Base-by-base conservation (phyloP, 495 filamentous ascomycete genomes). In the Rhizodiscina lignyota region DNA sequence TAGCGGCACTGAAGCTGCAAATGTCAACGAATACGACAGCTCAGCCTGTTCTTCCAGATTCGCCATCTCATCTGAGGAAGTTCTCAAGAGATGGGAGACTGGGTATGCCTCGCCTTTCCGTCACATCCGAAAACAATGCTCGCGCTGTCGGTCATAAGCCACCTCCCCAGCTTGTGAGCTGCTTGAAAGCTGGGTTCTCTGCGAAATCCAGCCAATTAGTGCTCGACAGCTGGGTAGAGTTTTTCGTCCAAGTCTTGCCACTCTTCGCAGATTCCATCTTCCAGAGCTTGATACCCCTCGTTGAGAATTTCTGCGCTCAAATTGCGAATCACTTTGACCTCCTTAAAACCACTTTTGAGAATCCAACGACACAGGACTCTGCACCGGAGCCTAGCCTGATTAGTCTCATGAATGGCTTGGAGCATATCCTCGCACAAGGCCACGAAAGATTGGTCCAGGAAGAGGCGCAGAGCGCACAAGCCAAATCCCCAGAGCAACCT, bases 161-260 rank as follows among this genome's bases (percentile, higher is more conserved):
- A n/a, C 81, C 83, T 2, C 63, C 74, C 2, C 66, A 74, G 23
- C 60, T 97, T 21, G 56, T 96, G 6, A 80, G 82, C 36, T 92
- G 83, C 48, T 67, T 99, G 24, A 68, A 82, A 21, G 72, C 70
- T 28, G 89, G 83, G 3, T 79, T 99, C 40, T 72, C 81, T 32
- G 79, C 83, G 12, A 48, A 64, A 10, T 77, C 66, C 34, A 84
- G 79, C 37, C 72, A 81, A 15, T 67, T 72, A 15, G 75, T 87
- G 16, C 62, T 99, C 21, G 84, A 94, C 39, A 82, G 79, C 42
- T 99, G 89, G 89, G 72, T 94, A 16, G 63, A 68, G 23, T 79
- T 99, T 34, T 66, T 99, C n/a, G 67, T 72, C 15, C 77, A 85
- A 51, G 80, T 81, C 31, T 63, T 96, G 18, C 84, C 86, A 5